Conservation (phyloP, 345 rosid species). For the Reutealis trisperma region DNA sequence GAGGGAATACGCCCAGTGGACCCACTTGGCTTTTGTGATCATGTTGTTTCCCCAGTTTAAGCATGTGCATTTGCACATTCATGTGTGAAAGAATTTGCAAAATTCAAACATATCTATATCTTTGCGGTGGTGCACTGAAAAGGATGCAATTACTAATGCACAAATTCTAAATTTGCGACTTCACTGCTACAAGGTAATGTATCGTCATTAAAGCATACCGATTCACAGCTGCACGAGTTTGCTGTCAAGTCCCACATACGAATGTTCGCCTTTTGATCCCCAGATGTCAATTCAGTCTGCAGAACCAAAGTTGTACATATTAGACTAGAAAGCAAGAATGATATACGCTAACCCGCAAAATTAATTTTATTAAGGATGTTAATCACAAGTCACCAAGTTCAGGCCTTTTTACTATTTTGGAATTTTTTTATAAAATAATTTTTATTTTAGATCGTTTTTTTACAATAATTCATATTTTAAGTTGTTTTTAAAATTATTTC, state of each 20-base stretch:
- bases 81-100: neutral
- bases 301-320: too few species aligned
- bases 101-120: neutral
- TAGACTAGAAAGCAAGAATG: too few species aligned
- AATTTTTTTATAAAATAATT: too few species aligned
- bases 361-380: neutral
- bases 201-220: conserved; percentile 49
- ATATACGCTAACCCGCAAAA: neutral
- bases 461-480: too few species aligned
- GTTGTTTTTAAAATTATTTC: too few species aligned
- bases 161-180: neutral
- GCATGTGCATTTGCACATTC: neutral
- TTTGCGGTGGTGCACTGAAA: neutral
- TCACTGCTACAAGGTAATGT: neutral
- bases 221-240: conserved; percentile 90
- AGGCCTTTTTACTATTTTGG: too few species aligned
- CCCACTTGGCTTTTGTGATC: neutral
- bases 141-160: too few species aligned
- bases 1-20: neutral
- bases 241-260: conserved; percentile 98
- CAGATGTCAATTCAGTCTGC: conserved; percentile 92
- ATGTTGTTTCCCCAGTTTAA: neutral
- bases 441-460: too few species aligned
- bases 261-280: conserved; percentile 94
- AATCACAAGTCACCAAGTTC: neutral